Percentiles rank a stretch among this genome's conserved stretches.
Conservation (phyloP, 176 grass and related monocot genomes). For the Oryza nivara region DNA sequence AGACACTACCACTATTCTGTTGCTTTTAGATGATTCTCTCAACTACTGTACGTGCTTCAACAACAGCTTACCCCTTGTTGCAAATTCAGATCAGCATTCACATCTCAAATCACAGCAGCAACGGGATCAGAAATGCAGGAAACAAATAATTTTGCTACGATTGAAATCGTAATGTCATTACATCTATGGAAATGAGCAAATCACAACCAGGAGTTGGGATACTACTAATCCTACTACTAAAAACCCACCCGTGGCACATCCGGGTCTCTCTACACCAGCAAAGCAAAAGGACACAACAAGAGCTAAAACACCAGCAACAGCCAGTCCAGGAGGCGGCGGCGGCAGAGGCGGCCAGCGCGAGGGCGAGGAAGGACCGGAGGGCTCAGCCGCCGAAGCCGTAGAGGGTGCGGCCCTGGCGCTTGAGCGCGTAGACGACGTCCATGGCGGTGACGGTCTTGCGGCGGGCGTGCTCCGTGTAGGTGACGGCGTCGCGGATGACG, state of each 20-base stretch:
- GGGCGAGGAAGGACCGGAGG: no score
- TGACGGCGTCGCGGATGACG: conserved; percentile 88
- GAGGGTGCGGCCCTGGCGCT: conserved; percentile 83
- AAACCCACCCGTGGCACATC: background rate
- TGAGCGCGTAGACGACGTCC: conserved; percentile 89
- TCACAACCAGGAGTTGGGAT: conserved; percentile 13
- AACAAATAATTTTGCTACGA: background rate
- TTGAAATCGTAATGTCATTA: background rate
- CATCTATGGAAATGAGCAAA: background rate
- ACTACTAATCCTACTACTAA: background rate
- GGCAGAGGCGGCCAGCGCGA: no score
- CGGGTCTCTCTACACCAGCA: background rate
- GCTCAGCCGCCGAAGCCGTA: conserved; percentile 42
- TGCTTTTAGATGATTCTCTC: no score
- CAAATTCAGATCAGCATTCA: no score
- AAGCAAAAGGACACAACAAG: background rate
- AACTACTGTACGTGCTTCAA: no score
- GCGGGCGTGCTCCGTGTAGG: conserved; percentile 86
- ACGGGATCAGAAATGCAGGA: no score
- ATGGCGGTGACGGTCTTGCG: conserved; percentile 94
- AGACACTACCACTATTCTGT: no score
- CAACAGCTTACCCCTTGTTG: no score
- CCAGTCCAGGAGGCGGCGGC: no score
- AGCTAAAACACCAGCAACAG: background rate
- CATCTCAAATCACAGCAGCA: background rate